Evolutionary conservation across 1,284 basidiomycete species (phyloP), one percentile per base, ranked within the genome.

Genomic region (Ustilago curta): DNA sequence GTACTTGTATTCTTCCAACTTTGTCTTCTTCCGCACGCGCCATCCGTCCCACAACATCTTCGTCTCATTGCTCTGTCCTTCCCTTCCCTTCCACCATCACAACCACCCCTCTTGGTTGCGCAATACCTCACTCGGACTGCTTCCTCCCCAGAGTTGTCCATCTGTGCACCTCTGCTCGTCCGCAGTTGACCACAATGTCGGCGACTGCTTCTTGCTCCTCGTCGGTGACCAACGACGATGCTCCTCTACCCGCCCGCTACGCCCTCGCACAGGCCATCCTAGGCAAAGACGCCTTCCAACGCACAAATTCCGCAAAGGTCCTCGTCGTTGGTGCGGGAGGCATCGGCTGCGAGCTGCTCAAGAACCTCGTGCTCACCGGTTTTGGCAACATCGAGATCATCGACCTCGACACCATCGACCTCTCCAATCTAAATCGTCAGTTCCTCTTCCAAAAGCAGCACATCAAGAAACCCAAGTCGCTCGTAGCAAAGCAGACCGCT

Each of bases 401-500:
- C 74, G 97, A 99, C 87, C 88, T 99, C 67, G 97, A 99, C 87
- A 99, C 96, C 8, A 99, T 99, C 86, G 97, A 99, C 88, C 89
- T 99, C 32, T 97, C 95, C 56, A 99, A 99, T 85, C 88, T 99
- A 56, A 99, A 99, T 84, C 90, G 97, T 23, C 97, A 99, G 83
- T 99, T 99, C 86, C 88, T 99, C 40, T 99, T 99, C 87, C 90
- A 91, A 73, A 98, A 98, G 87, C 95, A 95, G 80, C 95, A 98
- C 83, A 93, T 99, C 68, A 96, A 97, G 82, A 93, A 97, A 83
- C 92, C 94, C 78, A 99, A 99, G 87, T 92, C 95, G 8, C 84
- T 96, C 85, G 94, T 97, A 11, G 97, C 97, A 1, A 92, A 93
- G 1, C 91, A 91, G 74, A 93, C 94, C 0, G 97, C 95, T 0